Percentiles rank a stretch among this genome's conserved stretches.
Conservation (phyloP, 2,329 filamentous ascomycete genomes). For the Penicillium sp. region DNA sequence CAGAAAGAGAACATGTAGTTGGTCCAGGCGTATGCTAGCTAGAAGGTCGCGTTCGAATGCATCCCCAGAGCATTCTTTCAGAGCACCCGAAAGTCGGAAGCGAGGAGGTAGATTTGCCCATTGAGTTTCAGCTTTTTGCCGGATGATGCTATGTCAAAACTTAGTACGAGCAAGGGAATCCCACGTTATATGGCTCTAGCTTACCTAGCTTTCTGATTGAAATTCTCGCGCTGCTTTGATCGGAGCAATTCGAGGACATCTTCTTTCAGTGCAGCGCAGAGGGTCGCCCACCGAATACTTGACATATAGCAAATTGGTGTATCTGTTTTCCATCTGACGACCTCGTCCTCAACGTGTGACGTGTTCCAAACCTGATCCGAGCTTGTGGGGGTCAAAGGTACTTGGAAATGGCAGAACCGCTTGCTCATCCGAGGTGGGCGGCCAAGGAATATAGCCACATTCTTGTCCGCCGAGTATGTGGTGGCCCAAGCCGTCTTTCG, state of each 20-base stretch:
- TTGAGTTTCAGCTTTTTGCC: constrained; percentile 22
- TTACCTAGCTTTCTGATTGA: constrained; percentile 18
- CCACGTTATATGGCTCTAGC: not conserved
- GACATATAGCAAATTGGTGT: constrained; percentile 22
- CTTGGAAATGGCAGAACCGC: constrained; percentile 42
- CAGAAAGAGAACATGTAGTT: constrained; percentile 30
- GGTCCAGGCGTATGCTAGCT: constrained; percentile 26
- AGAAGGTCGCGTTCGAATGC: constrained; percentile 31
- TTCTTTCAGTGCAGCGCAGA: constrained; percentile 30
- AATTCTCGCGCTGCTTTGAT: constrained; percentile 23
- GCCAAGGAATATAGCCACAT: constrained; percentile 50
- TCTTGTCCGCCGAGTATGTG: constrained; percentile 50
- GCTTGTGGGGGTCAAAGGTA: constrained; percentile 18
- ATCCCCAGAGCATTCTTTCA: constrained; percentile 22
- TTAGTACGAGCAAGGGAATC: not conserved
- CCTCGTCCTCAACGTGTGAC: constrained; percentile 11
- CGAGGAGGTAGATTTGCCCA: constrained; percentile 24
- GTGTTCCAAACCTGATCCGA: constrained; percentile 2
- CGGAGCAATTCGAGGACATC: constrained; percentile 28
- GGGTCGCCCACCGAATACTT: constrained; percentile 28
- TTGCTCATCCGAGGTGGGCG: constrained; percentile 48
- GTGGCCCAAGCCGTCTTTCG: constrained; percentile 43
- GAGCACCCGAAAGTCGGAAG: constrained; percentile 20
- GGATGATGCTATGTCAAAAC: constrained; percentile 23
- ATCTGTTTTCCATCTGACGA: not conserved